phyloP scores from a whole-genome alignment of 2,329 filamentous ascomycete species.

The Lecanoromycetidae sp. region DNA sequence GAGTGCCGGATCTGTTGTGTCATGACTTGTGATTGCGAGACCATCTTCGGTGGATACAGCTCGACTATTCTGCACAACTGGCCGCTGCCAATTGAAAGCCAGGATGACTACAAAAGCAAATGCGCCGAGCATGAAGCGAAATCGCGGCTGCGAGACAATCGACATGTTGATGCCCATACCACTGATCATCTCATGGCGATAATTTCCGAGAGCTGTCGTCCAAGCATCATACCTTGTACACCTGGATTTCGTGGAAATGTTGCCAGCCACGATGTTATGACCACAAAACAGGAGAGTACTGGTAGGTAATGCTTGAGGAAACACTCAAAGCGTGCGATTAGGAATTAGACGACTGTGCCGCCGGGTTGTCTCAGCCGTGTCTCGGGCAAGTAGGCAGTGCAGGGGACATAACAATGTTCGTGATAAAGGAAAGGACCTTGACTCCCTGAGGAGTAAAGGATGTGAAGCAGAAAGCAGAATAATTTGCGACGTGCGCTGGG shows the following conservation, averaged over 20 bases:
- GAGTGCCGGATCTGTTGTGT: neutral
- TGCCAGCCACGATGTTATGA: too few relatives aligned
- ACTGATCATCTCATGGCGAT: too few relatives aligned
- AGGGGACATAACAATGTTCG: neutral
- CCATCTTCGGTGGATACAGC: neutral
- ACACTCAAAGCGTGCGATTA: too few relatives aligned
- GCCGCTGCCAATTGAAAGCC: neutral
- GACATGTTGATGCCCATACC: neutral
- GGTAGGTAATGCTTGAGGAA: too few relatives aligned
- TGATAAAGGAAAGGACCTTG: neutral
- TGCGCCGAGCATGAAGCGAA: neutral
- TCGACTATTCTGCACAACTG: neutral
- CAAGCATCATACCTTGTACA: too few relatives aligned
- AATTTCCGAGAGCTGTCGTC: too few relatives aligned
- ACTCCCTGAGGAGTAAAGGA: neutral
- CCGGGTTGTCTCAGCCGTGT: neutral
- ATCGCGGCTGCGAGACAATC: neutral
- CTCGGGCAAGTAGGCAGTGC: neutral
- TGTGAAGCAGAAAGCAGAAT: too few relatives aligned
- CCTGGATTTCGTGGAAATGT: too few relatives aligned
- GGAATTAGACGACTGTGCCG: too few relatives aligned
- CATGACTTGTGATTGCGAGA: slow-evolving; percentile 1
- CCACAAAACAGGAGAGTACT: too few relatives aligned
- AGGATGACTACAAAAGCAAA: slow-evolving; percentile 1
- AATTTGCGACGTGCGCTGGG: neutral